phyloP scores from a whole-genome alignment of 345 rosid genomes.

The Populus davidiana region DNA sequence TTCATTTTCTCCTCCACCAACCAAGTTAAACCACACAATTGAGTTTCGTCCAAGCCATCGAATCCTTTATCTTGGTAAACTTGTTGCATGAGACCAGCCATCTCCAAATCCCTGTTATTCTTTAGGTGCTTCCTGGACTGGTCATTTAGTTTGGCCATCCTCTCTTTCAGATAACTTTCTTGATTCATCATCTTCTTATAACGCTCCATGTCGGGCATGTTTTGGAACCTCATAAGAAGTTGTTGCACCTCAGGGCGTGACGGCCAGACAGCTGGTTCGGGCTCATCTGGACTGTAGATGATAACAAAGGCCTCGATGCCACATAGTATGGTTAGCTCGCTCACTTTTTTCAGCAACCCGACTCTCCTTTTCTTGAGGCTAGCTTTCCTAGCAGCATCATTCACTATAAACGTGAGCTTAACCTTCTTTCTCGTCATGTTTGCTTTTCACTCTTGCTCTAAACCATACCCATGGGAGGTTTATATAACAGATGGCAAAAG shows the following conservation, averaged over 20 bases:
- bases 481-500: slow-evolving; percentile 1
- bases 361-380: slow-evolving; percentile 43
- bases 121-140: slow-evolving; percentile 11
- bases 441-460: slow-evolving; percentile 5
- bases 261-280: slow-evolving; percentile 43
- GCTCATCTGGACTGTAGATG: slow-evolving; percentile 37
- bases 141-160: slow-evolving; percentile 20
- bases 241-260: slow-evolving; percentile 11
- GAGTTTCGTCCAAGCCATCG: slow-evolving; percentile 1
- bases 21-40: slow-evolving; percentile 21
- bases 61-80: slow-evolving; percentile 1
- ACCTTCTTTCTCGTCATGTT: slow-evolving; percentile 52
- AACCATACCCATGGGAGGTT: not conserved
- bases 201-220: slow-evolving; percentile 27
- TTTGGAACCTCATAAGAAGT: slow-evolving; percentile 17
- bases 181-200: slow-evolving; percentile 33
- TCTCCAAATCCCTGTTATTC: slow-evolving; percentile 22
- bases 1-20: slow-evolving; percentile 23
- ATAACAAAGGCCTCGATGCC: slow-evolving; percentile 33
- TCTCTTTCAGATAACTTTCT: slow-evolving; percentile 33
- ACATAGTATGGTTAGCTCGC: slow-evolving; percentile 41
- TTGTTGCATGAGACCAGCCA: slow-evolving; percentile 21
- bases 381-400: slow-evolving; percentile 37
- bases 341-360: slow-evolving; percentile 47
- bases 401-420: slow-evolving; percentile 36